These are phyloP conservation scores for Rubia tinctorum DNA, from an alignment of 305 asterid genomes.

Conservation along the genomic window DNA sequence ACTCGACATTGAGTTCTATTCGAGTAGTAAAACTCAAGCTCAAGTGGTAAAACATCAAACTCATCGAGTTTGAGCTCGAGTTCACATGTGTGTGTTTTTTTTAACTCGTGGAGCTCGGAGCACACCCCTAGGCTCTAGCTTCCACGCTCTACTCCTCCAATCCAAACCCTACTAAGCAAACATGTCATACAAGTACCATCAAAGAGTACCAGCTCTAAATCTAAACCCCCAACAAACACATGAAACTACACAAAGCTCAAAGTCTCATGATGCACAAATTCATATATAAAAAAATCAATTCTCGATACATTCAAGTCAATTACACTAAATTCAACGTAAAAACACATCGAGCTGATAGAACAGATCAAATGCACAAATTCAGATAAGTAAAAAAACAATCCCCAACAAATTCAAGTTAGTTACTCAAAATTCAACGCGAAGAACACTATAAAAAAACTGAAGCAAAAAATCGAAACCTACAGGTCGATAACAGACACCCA, in stretches of 20 bases:
- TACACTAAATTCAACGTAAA: not conserved
- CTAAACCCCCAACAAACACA: not conserved
- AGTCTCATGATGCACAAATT: not conserved
- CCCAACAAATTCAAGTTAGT: not conserved
- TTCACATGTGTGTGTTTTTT: no score
- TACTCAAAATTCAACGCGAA: not conserved
- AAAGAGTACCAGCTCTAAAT: not conserved
- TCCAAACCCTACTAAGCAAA: not conserved
- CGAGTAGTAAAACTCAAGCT: no score
- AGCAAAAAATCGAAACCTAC: slow-evolving; percentile 36
- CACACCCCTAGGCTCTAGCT: no score
- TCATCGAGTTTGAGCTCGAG: no score
- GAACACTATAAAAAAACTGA: slow-evolving; percentile 6
- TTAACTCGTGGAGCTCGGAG: no score
- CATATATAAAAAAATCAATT: not conserved
- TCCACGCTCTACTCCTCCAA: not conserved
- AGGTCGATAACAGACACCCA: slow-evolving; percentile 88
- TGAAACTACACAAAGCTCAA: not conserved
- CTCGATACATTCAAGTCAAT: not conserved
- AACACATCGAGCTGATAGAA: not conserved
- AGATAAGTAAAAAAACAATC: not conserved
- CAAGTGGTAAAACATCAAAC: no score
- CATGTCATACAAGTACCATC: not conserved
- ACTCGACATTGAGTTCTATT: no score
- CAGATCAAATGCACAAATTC: not conserved